Percentiles rank a stretch among this genome's conserved stretches.
Conservation (phyloP, 176 grass and related monocot species). For the Aegilops longissima region DNA sequence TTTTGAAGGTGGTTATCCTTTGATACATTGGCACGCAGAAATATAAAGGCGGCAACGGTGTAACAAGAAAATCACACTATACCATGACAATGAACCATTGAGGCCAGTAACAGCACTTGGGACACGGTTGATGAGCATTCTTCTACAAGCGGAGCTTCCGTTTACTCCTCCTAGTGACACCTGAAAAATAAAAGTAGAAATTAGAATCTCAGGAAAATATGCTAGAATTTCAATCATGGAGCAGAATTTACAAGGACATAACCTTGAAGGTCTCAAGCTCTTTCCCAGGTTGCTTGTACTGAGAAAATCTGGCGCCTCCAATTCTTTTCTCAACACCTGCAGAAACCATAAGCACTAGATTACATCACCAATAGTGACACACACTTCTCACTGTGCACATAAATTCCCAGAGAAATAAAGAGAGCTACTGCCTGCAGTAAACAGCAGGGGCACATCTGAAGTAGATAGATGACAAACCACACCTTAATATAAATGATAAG, state of each 20-base stretch:
- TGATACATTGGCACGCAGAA: neutral
- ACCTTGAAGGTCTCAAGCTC: conserved; percentile 51
- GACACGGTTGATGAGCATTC: conserved; percentile 9
- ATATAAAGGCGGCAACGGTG: neutral
- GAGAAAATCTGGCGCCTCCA: conserved; percentile 35
- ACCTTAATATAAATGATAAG: neutral
- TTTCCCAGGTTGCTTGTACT: conserved; percentile 29
- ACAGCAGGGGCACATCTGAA: neutral
- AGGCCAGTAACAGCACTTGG: conserved; percentile 35
- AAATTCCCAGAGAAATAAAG: neutral
- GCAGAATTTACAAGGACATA: neutral
- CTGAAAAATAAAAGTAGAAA: conserved; percentile 35
- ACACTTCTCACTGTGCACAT: neutral
- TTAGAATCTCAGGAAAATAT: conserved; percentile 6
- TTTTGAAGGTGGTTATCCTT: neutral
- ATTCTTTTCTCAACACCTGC: conserved; percentile 68
- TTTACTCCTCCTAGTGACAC: conserved; percentile 36
- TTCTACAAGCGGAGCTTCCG: conserved; percentile 34
- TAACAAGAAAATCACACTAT: conserved; percentile 5
- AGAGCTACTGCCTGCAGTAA: neutral
- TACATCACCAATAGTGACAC: neutral
- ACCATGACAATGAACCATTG: conserved; percentile 56
- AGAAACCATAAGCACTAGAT: conserved; percentile 15
- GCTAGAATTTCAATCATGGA: neutral
- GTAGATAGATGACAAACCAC: neutral